Base-by-base conservation (phyloP, 2,329 filamentous ascomycete genomes). In the Scytalidium sp. region DNA sequence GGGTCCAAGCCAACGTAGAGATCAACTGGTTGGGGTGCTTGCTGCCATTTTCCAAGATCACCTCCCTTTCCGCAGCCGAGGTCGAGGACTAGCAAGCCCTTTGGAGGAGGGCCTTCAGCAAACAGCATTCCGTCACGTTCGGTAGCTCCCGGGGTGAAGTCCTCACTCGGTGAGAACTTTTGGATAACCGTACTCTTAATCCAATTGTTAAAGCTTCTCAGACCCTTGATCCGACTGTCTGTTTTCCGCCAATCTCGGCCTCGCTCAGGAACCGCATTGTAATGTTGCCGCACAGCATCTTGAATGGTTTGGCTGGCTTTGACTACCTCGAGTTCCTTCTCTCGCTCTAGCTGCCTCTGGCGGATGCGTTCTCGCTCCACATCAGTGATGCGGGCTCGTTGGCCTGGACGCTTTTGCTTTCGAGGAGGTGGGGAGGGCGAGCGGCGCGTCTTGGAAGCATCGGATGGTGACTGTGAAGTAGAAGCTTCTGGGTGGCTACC, bases 131-230 rank as follows among this genome's bases (percentile, higher is more conserved):
- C 62, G 20, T 77, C 78, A 46, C 71, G 66, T 61, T 82, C 78
- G 54, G 77, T 74, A 41, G 79, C 81, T 36, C 80, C 80, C 2
- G 85, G 81, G 1, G 80, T 74, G 57, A 85, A 85, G 53, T 89
- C 84, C 67, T 93, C 88, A 56, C 86, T 84, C 0, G 88, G 88
- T 3, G 90, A 90, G 71, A 97, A 97, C 67, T 96, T 97, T 66
- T 97, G 92, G 59, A 99, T 97, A 59, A 97, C 83, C 45, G 89
- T 93, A 65, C 90, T 96, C 76, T 99, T 99, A 71, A 99, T 82
- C 94, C 94, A 99, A 70, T 99, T 99, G 74, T 99, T 99, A 76
- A 96, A 94, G 58, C 88, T 90, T 47, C 94, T 84, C 47, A 99
- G 75, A 1, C 94, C 94, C 72, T 95, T 96, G 75, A 99, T 99